phyloP scores from a whole-genome alignment of 371 early-diverging fungal species.

The Mucor indicus region DNA sequence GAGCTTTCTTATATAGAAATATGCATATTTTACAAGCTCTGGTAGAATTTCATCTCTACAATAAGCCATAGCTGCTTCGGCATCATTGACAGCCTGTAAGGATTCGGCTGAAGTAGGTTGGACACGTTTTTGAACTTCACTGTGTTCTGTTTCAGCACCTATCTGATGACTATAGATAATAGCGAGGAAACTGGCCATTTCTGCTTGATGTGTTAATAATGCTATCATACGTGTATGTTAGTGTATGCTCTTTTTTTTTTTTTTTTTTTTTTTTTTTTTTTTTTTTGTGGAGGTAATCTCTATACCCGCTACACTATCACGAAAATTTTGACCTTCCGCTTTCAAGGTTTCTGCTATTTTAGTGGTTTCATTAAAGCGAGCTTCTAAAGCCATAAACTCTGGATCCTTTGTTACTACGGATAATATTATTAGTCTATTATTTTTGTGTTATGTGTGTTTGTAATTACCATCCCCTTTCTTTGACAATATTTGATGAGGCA shows the following conservation, averaged over 20 bases:
- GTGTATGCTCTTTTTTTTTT: not conserved
- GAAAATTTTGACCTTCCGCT: constrained; percentile 71
- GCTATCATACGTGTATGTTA: constrained; percentile 26
- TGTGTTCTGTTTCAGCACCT: constrained; percentile 28
- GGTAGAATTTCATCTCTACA: constrained; percentile 64
- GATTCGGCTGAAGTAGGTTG: constrained; percentile 57
- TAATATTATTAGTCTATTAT: not conserved
- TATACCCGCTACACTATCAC: constrained; percentile 67
- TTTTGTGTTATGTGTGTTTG: not conserved
- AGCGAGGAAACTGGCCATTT: constrained; percentile 61
- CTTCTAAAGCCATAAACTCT: constrained; percentile 66
- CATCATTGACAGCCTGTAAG: constrained; percentile 60
- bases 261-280: not conserved
- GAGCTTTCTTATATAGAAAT: not conserved
- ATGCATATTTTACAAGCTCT: constrained; percentile 50
- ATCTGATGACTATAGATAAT: constrained; percentile 54
- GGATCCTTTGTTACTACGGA: constrained; percentile 62
- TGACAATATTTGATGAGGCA: constrained; percentile 41
- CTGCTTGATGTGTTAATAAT: constrained; percentile 66
- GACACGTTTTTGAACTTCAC: constrained; percentile 39
- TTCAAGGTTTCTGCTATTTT: constrained; percentile 52
- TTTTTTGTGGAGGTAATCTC: too few species aligned
- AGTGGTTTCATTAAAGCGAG: constrained; percentile 56
- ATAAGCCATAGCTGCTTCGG: constrained; percentile 57
- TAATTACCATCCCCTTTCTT: constrained; percentile 41